Conservation (phyloP, 2,329 filamentous ascomycete genomes). For the Cytospora chrysosperma region DNA sequence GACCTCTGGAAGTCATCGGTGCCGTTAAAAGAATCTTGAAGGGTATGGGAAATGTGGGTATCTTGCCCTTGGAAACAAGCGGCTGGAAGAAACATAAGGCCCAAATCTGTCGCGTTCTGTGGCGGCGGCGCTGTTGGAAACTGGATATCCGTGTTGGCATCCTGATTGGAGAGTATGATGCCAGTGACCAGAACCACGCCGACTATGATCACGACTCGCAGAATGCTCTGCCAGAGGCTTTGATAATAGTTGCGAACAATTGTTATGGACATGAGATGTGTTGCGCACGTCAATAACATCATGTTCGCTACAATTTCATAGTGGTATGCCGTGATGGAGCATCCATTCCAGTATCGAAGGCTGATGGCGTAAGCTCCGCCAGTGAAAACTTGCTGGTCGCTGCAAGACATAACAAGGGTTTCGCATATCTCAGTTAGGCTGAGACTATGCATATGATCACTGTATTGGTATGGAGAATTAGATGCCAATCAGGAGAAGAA, state of each 20-base stretch:
- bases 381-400: slow-evolving; percentile 40
- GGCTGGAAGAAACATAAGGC: not conserved
- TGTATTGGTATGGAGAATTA: not conserved
- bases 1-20: not conserved
- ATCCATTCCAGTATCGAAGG: slow-evolving; percentile 36
- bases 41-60: not conserved
- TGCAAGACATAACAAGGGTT: slow-evolving; percentile 34
- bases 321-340: slow-evolving; percentile 37
- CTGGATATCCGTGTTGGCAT: not conserved
- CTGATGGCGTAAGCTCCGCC: slow-evolving; percentile 38
- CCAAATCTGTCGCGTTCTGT: not conserved
- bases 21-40: not conserved
- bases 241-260: slow-evolving; percentile 37
- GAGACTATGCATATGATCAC: not conserved
- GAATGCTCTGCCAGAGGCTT: slow-evolving; percentile 30
- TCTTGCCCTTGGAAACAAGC: not conserved
- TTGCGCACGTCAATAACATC: slow-evolving; percentile 38
- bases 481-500: not conserved
- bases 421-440: slow-evolving; percentile 34
- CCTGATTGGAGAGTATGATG: slow-evolving; percentile 25
- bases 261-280: slow-evolving; percentile 37
- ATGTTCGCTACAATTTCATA: slow-evolving; percentile 39
- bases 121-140: not conserved
- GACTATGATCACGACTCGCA: slow-evolving; percentile 34
- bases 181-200: slow-evolving; percentile 35